Evolutionary conservation across 768 basidiomycete genomes (phyloP).

Genomic region (Hypholoma fasciculare): DNA sequence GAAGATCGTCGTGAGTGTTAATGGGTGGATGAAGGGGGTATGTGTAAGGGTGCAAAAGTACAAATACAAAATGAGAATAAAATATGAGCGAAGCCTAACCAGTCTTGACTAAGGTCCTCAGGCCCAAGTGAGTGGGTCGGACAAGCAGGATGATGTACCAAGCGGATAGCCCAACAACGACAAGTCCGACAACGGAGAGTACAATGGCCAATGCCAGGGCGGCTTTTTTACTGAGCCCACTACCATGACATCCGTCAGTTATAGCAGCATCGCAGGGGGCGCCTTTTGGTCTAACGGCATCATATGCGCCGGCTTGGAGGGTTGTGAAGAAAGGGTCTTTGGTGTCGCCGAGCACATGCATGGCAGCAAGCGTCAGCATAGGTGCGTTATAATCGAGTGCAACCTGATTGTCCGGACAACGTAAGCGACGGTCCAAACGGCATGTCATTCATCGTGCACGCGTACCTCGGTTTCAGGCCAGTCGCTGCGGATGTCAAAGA

Average conservation of each 20-base stretch:
- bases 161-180: constrained; percentile 48
- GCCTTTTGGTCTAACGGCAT: constrained; percentile 59
- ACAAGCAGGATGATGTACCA: constrained; percentile 36
- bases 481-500: constrained; percentile 84
- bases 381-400: constrained; percentile 92
- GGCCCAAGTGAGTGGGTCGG: constrained; percentile 15
- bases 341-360: constrained; percentile 66
- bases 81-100: constrained; percentile 1
- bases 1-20: neutral
- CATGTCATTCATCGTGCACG: constrained; percentile 10
- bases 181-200: constrained; percentile 59
- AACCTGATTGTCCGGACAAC: constrained; percentile 36
- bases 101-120: constrained; percentile 4
- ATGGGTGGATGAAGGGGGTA: neutral
- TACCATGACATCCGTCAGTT: constrained; percentile 46
- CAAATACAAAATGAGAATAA: neutral
- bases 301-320: constrained; percentile 68
- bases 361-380: constrained; percentile 81
- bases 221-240: constrained; percentile 55
- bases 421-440: neutral
- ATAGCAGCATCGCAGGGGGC: constrained; percentile 80
- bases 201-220: constrained; percentile 73
- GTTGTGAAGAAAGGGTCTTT: constrained; percentile 78
- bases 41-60: neutral
- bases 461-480: constrained; percentile 86